These are phyloP conservation scores for Apiospora koreana DNA, from an alignment of 2,329 filamentous ascomycete genomes.

Conservation along the genomic window DNA sequence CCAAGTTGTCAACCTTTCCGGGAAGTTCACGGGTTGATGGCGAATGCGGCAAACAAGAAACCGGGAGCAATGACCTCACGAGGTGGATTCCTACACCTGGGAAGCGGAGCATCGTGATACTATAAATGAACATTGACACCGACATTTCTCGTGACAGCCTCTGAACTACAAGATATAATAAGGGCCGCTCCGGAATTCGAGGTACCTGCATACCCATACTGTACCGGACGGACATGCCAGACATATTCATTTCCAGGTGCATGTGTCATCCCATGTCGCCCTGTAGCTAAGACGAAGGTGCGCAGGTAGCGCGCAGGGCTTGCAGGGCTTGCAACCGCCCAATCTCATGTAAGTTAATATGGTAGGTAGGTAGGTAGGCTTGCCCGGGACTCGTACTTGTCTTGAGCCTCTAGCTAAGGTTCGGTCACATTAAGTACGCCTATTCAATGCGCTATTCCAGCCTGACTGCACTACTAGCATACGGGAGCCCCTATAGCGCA, in stretches of 20 bases:
- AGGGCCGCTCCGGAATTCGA: neutral
- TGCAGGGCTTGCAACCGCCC: neutral
- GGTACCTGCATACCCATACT: neutral
- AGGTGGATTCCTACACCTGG: neutral
- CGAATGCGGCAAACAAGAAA: neutral
- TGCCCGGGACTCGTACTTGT: neutral
- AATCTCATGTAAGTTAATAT: neutral
- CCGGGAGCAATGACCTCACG: neutral
- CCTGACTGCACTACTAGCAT: neutral
- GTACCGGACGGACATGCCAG: neutral
- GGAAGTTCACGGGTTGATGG: neutral
- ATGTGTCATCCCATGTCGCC: constrained; percentile 1
- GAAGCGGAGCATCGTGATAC: neutral
- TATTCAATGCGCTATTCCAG: neutral
- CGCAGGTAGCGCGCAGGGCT: neutral
- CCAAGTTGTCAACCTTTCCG: neutral
- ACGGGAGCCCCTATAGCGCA: neutral
- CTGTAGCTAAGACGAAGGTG: neutral
- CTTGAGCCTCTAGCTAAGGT: constrained; percentile 2
- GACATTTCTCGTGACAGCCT: neutral
- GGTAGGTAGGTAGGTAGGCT: no score
- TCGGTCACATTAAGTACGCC: constrained; percentile 3
- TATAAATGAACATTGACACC: neutral
- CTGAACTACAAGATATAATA: neutral
- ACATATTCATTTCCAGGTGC: neutral